phyloP scores from a whole-genome alignment of 148 eudicot species.

The Silene uniflora region DNA sequence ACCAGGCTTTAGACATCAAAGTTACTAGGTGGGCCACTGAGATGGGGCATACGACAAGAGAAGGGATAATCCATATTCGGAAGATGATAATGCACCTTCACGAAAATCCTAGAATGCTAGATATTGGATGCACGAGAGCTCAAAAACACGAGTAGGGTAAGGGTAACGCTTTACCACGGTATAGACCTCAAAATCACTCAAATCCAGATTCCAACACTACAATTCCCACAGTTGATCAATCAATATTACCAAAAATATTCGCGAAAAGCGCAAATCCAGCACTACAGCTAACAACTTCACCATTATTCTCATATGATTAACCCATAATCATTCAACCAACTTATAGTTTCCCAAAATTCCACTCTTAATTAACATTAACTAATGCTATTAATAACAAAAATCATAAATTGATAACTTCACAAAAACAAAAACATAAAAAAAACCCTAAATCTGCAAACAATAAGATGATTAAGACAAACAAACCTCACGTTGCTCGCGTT shows the following conservation, averaged over 20 bases:
- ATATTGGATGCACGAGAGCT: not conserved
- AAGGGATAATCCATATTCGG: too few relatives aligned
- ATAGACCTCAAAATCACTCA: not conserved
- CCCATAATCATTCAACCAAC: not conserved
- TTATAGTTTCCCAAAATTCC: not conserved
- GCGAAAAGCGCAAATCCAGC: not conserved
- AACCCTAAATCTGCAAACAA: not conserved
- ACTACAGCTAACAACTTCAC: not conserved
- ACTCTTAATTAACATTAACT: too few relatives aligned
- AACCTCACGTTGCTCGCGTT: slow-evolving; percentile 78
- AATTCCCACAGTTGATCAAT: not conserved
- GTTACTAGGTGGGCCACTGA: too few relatives aligned
- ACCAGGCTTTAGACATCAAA: too few relatives aligned
- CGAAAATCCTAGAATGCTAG: not conserved
- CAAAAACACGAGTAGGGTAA: not conserved
- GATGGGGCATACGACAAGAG: too few relatives aligned
- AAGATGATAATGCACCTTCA: not conserved
- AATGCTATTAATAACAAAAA: not conserved
- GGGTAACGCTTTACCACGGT: not conserved
- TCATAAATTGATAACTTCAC: not conserved
- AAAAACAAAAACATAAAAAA: not conserved
- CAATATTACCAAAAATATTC: not conserved
- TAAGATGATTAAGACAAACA: not conserved
- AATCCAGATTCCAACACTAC: too few relatives aligned
- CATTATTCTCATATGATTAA: not conserved